These are phyloP conservation scores for Crithidia acanthocephali DNA, from an alignment of 208 protist genomes.

Conservation along the genomic window DNA sequence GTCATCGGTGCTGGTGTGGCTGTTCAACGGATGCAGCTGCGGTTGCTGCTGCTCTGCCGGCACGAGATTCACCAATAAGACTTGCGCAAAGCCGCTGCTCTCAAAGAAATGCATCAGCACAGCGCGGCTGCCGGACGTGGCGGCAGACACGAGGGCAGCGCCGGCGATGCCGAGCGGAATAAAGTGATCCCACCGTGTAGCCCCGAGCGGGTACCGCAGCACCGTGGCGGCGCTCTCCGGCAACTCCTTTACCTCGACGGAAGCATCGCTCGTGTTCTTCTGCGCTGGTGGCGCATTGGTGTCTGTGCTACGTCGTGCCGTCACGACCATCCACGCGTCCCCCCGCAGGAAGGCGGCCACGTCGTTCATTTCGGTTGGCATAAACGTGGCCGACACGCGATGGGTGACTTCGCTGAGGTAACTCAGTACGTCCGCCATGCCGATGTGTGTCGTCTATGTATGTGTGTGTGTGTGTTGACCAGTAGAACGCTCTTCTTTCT, in stretches of 20 bases:
- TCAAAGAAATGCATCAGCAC: constrained; percentile 58
- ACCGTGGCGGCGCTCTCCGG: neutral
- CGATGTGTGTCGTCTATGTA: neutral
- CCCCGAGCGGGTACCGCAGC: constrained; percentile 31
- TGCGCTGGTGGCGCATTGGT: no score
- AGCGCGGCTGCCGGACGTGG: constrained; percentile 39
- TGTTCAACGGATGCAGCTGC: neutral
- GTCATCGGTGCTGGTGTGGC: neutral
- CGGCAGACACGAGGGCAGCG: constrained; percentile 43
- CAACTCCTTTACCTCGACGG: no score
- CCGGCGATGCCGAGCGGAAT: constrained; percentile 73
- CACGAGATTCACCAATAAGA: constrained; percentile 52
- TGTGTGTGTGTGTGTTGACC: constrained; percentile 17
- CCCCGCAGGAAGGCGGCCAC: constrained; percentile 63
- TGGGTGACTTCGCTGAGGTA: constrained; percentile 52
- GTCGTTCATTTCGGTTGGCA: constrained; percentile 58
- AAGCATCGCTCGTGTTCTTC: no score
- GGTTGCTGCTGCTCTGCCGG: constrained; percentile 28
- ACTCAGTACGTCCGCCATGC: constrained; percentile 65
- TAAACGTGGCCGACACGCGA: constrained; percentile 57
- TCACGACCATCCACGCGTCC: constrained; percentile 19
- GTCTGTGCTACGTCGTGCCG: neutral
- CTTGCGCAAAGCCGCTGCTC: constrained; percentile 44
- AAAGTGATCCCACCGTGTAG: constrained; percentile 49
- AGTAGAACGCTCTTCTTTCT: no score